These are phyloP conservation scores for Sphagnum magellanicum DNA, from an alignment of 228 moss, liverwort and hornwort genomes.

Conservation along the genomic window DNA sequence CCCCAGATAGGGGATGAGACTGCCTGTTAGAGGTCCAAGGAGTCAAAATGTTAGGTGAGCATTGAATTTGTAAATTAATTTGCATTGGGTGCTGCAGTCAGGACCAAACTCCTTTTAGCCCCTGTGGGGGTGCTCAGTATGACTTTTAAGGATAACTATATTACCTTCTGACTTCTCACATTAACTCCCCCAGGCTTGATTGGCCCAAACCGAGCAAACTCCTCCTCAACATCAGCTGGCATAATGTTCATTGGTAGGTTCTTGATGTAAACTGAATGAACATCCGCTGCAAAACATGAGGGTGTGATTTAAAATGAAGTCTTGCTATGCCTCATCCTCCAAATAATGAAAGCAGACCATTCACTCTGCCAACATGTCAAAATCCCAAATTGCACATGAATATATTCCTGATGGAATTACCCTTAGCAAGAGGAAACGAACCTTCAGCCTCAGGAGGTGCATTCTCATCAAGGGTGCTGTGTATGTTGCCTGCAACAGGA, in stretches of 20 bases:
- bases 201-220: constrained; percentile 45
- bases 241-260: constrained; percentile 67
- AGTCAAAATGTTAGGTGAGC: too few species aligned
- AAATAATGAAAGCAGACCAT: not conserved
- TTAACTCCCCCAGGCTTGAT: constrained; percentile 68
- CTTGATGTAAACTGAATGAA: constrained; percentile 90
- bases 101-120: not conserved
- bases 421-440: constrained; percentile 1
- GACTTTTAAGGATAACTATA: not conserved
- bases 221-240: constrained; percentile 34
- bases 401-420: not conserved
- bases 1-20: too few species aligned
- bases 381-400: not conserved
- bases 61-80: too few species aligned
- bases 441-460: constrained; percentile 60
- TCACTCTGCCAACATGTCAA: not conserved
- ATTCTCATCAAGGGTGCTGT: constrained; percentile 34
- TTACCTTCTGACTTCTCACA: constrained; percentile 75
- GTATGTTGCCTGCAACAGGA: constrained; percentile 21
- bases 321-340: too few species aligned
- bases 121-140: not conserved
- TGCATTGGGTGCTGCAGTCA: too few species aligned
- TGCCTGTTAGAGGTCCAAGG: too few species aligned
- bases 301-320: not conserved
- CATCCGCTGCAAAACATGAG: constrained; percentile 43